Base-by-base conservation (phyloP, 2,329 filamentous ascomycete species). In the Pestalotiopsis sp. region DNA sequence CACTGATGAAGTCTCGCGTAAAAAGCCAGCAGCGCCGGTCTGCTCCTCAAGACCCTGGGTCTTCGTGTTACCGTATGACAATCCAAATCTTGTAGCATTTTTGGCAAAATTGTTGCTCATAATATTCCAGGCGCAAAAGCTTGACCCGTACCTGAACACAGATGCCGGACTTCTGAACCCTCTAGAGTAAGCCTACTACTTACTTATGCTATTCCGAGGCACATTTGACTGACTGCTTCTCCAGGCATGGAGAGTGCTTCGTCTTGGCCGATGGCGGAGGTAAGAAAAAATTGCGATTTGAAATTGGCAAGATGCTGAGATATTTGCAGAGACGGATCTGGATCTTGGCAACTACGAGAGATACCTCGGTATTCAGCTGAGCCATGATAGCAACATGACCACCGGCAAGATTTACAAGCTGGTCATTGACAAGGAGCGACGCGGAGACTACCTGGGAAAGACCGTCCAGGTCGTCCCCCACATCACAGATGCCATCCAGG, bases 371-470 rank as follows among this genome's bases (percentile, higher is more conserved):
- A 91, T 95, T 72, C 93, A 91, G 67, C 86, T 98, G 70, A 93
- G 90, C 9, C 87, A 91, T 70, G 94, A 97, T 75, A 94, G 95
- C 85, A 98, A 98, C 82, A 97, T 99, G 81, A 99, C 96, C 3
- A 97, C 95, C 5, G 96, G 96, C 78, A 98, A 98, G 85, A 94
- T 98, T 74, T 98, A 98, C 83, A 87, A 93, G 77, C 90, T 92
- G 75, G 95, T 98, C 66, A 94, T 97, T 75, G 87, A 62, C 36
- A 62, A 62, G 70, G 87, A 89, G 77, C 83, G 87, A 31, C 81
- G 81, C 56, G 88, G 88, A 67, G 91, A 96, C 78, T 98, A 97
- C 76, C 88, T 98, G 13, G 95, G 95, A 73, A 91, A 92, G 80
- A 94, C 95, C 20, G 92, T 97, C 17, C 94, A 98, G 81, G 92